Conservation (phyloP, 306 rosid species). For the cucumber (Cucumis sativus) region Cucumber_9930_V3 NC_026657.2:26380001-26380500, state of each 20-base stretch:
- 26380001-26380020: background rate
- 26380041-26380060: constrained; percentile 1
- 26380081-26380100: constrained; percentile 89
- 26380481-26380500: background rate
- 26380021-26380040: constrained; percentile 2
- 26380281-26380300: background rate
- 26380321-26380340: background rate
- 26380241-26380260: background rate
- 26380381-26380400: background rate
- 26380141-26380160: constrained; percentile 81
- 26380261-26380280: background rate
- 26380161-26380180: constrained; percentile 98
- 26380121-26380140: constrained; percentile 86
- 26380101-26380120: constrained; percentile 83
- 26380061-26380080: constrained; percentile 37
- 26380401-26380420: background rate
- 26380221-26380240: background rate
- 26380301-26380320: background rate
- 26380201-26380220: background rate
- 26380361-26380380: background rate
- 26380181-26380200: constrained; percentile 83
- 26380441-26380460: background rate
- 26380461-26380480: background rate
- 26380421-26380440: background rate
- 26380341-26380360: background rate